Percentiles rank a stretch among this genome's conserved stretches.
Evolutionary conservation across 768 basidiomycete species (phyloP).

Genomic region (Boletus reticulatus): DNA sequence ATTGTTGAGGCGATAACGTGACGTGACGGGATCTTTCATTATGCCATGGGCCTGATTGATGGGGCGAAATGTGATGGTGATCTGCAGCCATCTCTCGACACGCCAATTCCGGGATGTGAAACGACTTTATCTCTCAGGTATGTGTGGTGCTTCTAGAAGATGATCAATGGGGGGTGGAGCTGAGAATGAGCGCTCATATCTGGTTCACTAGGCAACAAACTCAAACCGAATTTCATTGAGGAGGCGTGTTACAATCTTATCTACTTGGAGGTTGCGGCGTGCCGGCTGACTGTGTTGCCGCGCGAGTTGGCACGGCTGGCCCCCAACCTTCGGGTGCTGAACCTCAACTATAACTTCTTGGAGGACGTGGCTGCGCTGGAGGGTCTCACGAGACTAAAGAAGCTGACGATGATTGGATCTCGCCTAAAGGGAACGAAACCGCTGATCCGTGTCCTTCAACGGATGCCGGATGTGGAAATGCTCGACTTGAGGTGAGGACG

Average conservation of each 20-base stretch:
- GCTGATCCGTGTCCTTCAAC: slow-evolving; percentile 67
- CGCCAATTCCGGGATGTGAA: slow-evolving; percentile 89
- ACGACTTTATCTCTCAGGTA: slow-evolving; percentile 92
- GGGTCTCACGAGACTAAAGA: slow-evolving; percentile 73
- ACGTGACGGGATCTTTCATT: slow-evolving; percentile 39
- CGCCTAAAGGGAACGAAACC: slow-evolving; percentile 73
- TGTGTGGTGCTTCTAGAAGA: slow-evolving; percentile 32
- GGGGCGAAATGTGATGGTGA: slow-evolving; percentile 30
- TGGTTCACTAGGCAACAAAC: slow-evolving; percentile 63
- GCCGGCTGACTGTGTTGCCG: slow-evolving; percentile 78
- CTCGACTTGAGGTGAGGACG: slow-evolving; percentile 80
- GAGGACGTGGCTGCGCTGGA: slow-evolving; percentile 66
- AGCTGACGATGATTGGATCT: slow-evolving; percentile 84
- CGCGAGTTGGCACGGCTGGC: slow-evolving; percentile 56
- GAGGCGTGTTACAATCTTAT: slow-evolving; percentile 85
- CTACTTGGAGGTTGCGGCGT: slow-evolving; percentile 90
- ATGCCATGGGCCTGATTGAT: slow-evolving; percentile 33
- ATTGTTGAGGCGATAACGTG: slow-evolving; percentile 23
- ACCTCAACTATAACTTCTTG: slow-evolving; percentile 97
- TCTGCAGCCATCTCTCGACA: slow-evolving; percentile 40
- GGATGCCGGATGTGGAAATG: slow-evolving; percentile 81
- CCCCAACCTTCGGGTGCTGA: slow-evolving; percentile 88
- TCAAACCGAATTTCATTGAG: slow-evolving; percentile 56
- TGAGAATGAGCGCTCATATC: slow-evolving; percentile 19
- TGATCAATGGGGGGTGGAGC: slow-evolving; percentile 4